Percentiles rank a stretch among this genome's conserved stretches.
phyloP scores from a whole-genome alignment of 176 grass and related monocot genomes.

The Carex littledalei region DNA sequence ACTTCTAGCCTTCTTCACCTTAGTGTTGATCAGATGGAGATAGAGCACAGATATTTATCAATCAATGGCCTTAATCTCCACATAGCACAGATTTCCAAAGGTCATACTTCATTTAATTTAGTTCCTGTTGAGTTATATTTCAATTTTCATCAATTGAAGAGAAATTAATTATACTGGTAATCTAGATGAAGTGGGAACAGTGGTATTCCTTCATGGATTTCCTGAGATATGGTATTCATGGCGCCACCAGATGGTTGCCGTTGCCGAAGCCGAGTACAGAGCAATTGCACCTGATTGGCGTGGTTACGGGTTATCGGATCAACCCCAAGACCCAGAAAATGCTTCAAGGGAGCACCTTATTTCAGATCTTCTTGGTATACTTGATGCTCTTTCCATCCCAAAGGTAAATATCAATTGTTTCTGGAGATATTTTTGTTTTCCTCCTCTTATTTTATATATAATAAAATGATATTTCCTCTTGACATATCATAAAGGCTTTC shows the following conservation, averaged over 20 bases:
- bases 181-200: conserved; percentile 22
- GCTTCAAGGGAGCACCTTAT: conserved; percentile 24
- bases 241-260: conserved; percentile 34
- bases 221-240: conserved; percentile 47
- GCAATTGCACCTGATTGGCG: conserved; percentile 37
- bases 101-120: background rate
- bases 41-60: conserved; percentile 28
- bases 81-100: conserved; percentile 33
- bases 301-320: conserved; percentile 36
- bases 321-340: conserved; percentile 26
- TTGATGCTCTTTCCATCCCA: conserved; percentile 25
- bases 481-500: conserved; percentile 19
- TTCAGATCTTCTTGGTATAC: background rate
- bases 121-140: background rate
- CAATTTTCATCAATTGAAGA: background rate
- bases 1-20: background rate
- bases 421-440: background rate
- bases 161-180: background rate
- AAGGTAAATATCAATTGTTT: conserved; percentile 16
- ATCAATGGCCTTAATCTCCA: conserved; percentile 34
- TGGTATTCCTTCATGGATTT: conserved; percentile 42
- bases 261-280: conserved; percentile 26
- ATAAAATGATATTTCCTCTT: background rate
- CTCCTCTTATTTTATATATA: background rate
- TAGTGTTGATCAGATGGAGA: conserved; percentile 16